Evolutionary conservation across 1,284 basidiomycete genomes (phyloP), one percentile per base, ranked within the genome.

Genomic region (Irpex sp.): DNA sequence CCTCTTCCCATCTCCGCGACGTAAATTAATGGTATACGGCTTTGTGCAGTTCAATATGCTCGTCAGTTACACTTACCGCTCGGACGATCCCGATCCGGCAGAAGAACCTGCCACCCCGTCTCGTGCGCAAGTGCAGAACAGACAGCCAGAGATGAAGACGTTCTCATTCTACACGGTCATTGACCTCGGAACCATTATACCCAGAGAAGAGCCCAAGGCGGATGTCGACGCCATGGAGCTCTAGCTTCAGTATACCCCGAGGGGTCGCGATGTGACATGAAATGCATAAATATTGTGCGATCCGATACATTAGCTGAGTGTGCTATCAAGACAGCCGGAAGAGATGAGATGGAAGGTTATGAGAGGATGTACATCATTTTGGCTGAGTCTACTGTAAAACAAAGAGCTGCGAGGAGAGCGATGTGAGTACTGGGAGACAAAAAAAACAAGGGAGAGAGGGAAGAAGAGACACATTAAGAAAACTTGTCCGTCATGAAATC

Each of bases 1-100:
- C 43, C 19, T 58, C 35, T 15, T 66, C 19, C 58, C 66, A 1
- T 50, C 19, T 69, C 65, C 1, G 31, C 49, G 8, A 61, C 69
- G 36, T 61, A 19, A 60, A 63, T 67, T 73, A 62, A 67, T 68
- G 5, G 58, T 37, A 5, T 19, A 31, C 4, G 31, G 21, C 11
- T 57, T 56, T 26, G 33, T 43, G 9, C 71, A 97, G 94, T 94
- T 95, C 74, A 95, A 95, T 70, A 90, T 97, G 85, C 83, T 95
- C 63, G 89, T 97, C 1, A 88, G 93, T 4, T 97, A 94, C 74
- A 96, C 94, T 0, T 97, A 98, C 74, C 86, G 91, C 39, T 91
- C 92, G 0, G 95, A 97, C 70, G 95, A 96, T 63, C 81, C 88
- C 0, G 71, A 72, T 36, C 79, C 84, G 3, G 82, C 84, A 5